phyloP scores from a whole-genome alignment of 2,329 filamentous ascomycete species.

The Bimuria novae-zelandiae region DNA sequence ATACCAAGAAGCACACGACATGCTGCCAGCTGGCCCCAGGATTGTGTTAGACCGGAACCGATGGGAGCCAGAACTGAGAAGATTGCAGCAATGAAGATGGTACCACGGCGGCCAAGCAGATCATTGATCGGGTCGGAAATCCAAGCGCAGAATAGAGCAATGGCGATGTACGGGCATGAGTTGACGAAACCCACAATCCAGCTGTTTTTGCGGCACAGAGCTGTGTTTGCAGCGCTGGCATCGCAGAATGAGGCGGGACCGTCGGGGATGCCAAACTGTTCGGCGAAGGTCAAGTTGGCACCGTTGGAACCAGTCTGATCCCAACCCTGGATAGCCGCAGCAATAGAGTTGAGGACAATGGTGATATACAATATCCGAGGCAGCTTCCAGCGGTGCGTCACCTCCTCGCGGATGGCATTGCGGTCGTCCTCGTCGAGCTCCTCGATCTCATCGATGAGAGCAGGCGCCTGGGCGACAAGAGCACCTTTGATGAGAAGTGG shows the following conservation, averaged over 20 bases:
- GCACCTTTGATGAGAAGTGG: conserved; percentile 61
- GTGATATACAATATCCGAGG: conserved; percentile 67
- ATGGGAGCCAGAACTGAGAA: conserved; percentile 43
- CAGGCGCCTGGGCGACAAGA: conserved; percentile 72
- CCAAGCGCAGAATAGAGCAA: conserved; percentile 33
- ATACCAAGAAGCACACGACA: conserved; percentile 46
- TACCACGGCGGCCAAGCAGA: conserved; percentile 35
- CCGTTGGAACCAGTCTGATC: conserved; percentile 60
- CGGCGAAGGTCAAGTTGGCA: conserved; percentile 65
- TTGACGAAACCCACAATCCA: conserved; percentile 44
- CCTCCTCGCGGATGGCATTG: conserved; percentile 62
- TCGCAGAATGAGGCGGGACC: conserved; percentile 21
- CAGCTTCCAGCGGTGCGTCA: conserved; percentile 64
- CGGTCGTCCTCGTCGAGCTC: conserved; percentile 67
- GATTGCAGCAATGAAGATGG: conserved; percentile 41
- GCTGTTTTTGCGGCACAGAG: conserved; percentile 36
- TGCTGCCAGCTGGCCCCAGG: conserved; percentile 47
- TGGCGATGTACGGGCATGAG: conserved; percentile 37
- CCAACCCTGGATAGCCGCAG: conserved; percentile 70
- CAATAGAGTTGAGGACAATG: conserved; percentile 69
- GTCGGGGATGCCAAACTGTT: conserved; percentile 37
- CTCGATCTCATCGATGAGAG: conserved; percentile 64
- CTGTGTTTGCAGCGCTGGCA: conserved; percentile 19
- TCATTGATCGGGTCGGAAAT: conserved; percentile 39
- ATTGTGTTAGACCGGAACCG: conserved; percentile 42